Percentiles rank a stretch among this genome's conserved stretches.
phyloP scores from a whole-genome alignment of 345 rosid species.

The Raphanus raphanistrum region DNA sequence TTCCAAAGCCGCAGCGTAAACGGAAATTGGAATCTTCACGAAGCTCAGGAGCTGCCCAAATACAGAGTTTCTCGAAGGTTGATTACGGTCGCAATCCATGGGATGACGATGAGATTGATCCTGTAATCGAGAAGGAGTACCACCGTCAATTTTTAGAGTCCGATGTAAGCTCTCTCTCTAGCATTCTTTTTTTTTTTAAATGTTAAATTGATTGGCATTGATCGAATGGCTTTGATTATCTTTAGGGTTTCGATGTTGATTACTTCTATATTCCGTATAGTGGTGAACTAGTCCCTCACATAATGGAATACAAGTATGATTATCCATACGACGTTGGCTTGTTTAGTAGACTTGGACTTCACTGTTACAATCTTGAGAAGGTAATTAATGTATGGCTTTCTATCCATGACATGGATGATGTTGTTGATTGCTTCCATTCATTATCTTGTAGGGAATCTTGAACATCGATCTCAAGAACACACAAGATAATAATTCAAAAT shows the following conservation, averaged over 20 bases:
- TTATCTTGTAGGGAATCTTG: too few species aligned
- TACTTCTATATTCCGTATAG: not conserved
- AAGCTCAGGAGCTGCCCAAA: not conserved
- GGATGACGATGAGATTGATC: not conserved
- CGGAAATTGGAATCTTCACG: not conserved
- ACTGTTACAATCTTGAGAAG: not conserved
- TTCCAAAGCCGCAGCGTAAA: not conserved
- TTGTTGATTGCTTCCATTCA: too few species aligned
- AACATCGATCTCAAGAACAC: too few species aligned
- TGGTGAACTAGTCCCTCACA: not conserved
- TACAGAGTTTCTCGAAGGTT: not conserved
- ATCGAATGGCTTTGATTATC: too few species aligned
- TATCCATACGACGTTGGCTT: not conserved
- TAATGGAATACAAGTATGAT: not conserved
- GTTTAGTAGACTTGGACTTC: not conserved
- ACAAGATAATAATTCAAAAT: too few species aligned
- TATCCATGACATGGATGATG: not conserved
- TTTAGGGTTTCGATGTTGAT: not conserved
- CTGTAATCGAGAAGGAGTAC: not conserved
- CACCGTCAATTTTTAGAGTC: not conserved
- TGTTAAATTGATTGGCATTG: too few species aligned
- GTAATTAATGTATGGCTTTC: not conserved
- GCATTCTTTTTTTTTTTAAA: too few species aligned
- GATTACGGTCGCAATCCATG: not conserved
- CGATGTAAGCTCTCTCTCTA: not conserved